These are phyloP conservation scores for Hordeum vulgare DNA, from an alignment of 176 grass and related monocot genomes.

Conservation along the genomic window MorexV3_pseudomolecules_assembly NC_058520.1:513409006-513409505, in stretches of 20 bases:
- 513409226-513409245: not conserved
- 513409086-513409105: not conserved
- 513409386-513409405: constrained; percentile 6
- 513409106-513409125: not conserved
- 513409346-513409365: not conserved
- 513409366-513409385: constrained; percentile 2
- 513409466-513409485: not conserved
- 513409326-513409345: not conserved
- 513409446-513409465: not conserved
- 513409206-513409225: not conserved
- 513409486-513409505: not conserved
- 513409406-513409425: constrained; percentile 5
- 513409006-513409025: constrained; percentile 7
- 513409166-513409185: not conserved
- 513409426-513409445: constrained; percentile 10
- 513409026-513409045: not conserved
- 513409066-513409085: not conserved
- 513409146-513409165: not conserved
- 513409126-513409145: not conserved
- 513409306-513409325: not conserved
- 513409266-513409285: not conserved
- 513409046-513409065: not conserved
- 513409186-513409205: not conserved
- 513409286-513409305: not conserved
- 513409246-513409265: not conserved